phyloP scores from a whole-genome alignment of 2,329 filamentous ascomycete genomes.

The Ambrosiella xylebori region DNA sequence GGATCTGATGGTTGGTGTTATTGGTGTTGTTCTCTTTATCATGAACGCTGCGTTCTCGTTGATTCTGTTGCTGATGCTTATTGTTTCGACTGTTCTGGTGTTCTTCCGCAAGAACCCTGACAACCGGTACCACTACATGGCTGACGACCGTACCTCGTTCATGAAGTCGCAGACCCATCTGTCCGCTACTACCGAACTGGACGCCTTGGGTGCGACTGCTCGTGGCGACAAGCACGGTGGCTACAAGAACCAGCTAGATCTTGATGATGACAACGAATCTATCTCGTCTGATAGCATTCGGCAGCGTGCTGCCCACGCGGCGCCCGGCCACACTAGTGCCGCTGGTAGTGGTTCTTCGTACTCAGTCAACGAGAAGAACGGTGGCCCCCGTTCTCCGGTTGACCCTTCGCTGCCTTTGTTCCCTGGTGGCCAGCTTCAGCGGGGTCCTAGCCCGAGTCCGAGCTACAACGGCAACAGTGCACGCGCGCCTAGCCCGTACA shows the following conservation, averaged over 20 bases:
- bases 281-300: slow-evolving; percentile 24
- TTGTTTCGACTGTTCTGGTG: slow-evolving; percentile 43
- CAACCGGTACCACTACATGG: slow-evolving; percentile 89
- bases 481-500: slow-evolving; percentile 22
- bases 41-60: slow-evolving; percentile 71
- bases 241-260: slow-evolving; percentile 21
- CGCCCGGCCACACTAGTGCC: slow-evolving; percentile 16
- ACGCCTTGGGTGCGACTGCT: slow-evolving; percentile 75
- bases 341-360: slow-evolving; percentile 15
- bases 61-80: slow-evolving; percentile 65
- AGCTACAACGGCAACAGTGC: slow-evolving; percentile 12
- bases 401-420: slow-evolving; percentile 28
- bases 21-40: slow-evolving; percentile 80
- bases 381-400: slow-evolving; percentile 22
- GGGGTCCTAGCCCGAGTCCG: slow-evolving; percentile 21
- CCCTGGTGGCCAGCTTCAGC: slow-evolving; percentile 21
- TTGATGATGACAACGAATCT: slow-evolving; percentile 26
- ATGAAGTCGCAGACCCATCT: slow-evolving; percentile 89
- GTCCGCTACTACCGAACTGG: slow-evolving; percentile 61
- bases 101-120: slow-evolving; percentile 89
- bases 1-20: slow-evolving; percentile 64
- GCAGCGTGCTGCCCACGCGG: slow-evolving; percentile 19
- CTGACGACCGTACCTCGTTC: slow-evolving; percentile 86
- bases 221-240: slow-evolving; percentile 56
- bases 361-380: slow-evolving; percentile 14